phyloP scores from a whole-genome alignment of 176 grass and related monocot species.

The Microstegium vimineum region DNA sequence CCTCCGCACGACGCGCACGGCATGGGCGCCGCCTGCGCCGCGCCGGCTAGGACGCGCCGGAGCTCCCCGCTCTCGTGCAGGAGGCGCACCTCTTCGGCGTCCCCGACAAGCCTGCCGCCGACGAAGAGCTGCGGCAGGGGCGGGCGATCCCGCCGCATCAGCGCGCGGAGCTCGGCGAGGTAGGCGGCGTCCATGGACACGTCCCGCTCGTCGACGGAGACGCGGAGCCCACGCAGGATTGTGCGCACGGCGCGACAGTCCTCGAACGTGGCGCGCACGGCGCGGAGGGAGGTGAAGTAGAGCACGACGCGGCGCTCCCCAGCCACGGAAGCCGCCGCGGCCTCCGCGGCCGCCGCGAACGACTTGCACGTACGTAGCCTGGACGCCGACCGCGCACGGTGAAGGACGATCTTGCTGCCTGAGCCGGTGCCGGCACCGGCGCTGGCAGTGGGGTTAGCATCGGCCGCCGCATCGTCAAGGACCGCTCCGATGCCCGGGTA shows the following conservation, averaged over 20 bases:
- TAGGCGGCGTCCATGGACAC: constrained; percentile 77
- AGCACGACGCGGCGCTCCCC: constrained; percentile 62
- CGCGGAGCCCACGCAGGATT: constrained; percentile 66
- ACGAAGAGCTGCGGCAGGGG: constrained; percentile 81
- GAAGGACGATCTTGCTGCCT: constrained; percentile 17
- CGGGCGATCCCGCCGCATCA: constrained; percentile 39
- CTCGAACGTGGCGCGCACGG: constrained; percentile 68
- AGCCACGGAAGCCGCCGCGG: constrained; percentile 28
- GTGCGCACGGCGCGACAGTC: constrained; percentile 58
- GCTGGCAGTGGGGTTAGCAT: neutral
- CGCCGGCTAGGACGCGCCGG: constrained; percentile 49
- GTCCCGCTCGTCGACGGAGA: constrained; percentile 85
- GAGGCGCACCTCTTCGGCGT: constrained; percentile 65
- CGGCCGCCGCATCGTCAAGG: constrained; percentile 23
- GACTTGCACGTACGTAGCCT: constrained; percentile 48
- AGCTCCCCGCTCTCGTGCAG: constrained; percentile 84
- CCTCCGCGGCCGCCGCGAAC: constrained; percentile 30
- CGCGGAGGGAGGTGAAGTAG: constrained; percentile 88
- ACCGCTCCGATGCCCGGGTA: constrained; percentile 39
- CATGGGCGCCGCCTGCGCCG: neutral
- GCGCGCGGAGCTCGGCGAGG: constrained; percentile 56
- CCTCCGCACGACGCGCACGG: constrained; percentile 69
- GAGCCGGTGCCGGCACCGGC: neutral
- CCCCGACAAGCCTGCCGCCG: constrained; percentile 58
- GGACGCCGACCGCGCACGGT: constrained; percentile 31